Conservation (phyloP, 441 rosid genomes). For the Populus hybrid region DNA sequence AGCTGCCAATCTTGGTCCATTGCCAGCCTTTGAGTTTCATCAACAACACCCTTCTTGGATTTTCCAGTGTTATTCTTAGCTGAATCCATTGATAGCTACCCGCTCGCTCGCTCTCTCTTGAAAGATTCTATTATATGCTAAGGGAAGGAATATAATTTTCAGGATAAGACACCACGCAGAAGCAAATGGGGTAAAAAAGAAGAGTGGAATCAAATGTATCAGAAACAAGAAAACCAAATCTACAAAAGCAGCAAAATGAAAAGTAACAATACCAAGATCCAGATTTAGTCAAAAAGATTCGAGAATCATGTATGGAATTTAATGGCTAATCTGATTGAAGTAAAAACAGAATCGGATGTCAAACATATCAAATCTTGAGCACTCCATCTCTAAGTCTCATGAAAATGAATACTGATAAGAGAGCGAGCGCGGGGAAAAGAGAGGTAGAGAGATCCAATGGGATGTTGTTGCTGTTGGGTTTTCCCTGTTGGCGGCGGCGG, state of each 20-base stretch:
- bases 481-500: too few relatives aligned
- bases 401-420: slow-evolving; percentile 8
- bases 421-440: neutral
- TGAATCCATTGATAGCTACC: slow-evolving; percentile 35
- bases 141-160: slow-evolving; percentile 1
- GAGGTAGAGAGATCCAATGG: neutral
- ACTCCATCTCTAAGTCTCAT: slow-evolving; percentile 19
- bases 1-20: slow-evolving; percentile 28
- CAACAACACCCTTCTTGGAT: slow-evolving; percentile 42
- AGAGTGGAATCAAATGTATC: slow-evolving; percentile 22
- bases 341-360: slow-evolving; percentile 49
- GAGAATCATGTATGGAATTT: slow-evolving; percentile 28
- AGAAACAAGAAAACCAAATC: neutral
- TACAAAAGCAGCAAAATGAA: neutral
- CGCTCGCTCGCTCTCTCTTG: slow-evolving; percentile 31
- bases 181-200: slow-evolving; percentile 8
- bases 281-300: slow-evolving; percentile 25
- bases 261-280: slow-evolving; percentile 25
- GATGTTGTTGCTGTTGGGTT: neutral
- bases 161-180: neutral
- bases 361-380: slow-evolving; percentile 19
- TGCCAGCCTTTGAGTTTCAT: slow-evolving; percentile 24
- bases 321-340: slow-evolving; percentile 33
- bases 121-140: neutral
- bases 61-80: slow-evolving; percentile 43